Evolutionary conservation across 78 protist genomes (phyloP).

Genomic region (Dictyostelium discoideum): DNA sequence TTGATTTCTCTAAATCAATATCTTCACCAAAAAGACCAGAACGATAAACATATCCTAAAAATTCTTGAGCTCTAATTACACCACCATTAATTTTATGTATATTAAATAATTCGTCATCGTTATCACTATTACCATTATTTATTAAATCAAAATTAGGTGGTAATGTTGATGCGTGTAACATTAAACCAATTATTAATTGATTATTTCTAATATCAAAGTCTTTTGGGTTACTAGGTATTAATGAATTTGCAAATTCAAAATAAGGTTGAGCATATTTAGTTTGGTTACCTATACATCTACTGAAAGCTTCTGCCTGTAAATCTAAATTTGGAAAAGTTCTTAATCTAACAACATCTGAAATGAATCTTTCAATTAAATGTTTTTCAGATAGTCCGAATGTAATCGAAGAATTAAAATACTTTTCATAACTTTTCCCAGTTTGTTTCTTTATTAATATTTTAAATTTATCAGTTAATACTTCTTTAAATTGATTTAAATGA

Average conservation of each 20-base stretch:
- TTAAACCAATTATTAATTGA: neutral
- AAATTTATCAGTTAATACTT: neutral
- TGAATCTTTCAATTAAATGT: neutral
- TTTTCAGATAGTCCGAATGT: neutral
- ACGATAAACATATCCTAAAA: neutral
- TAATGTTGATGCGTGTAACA: neutral
- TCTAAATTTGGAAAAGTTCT: neutral
- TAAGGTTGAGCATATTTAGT: neutral
- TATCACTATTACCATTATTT: too few relatives aligned
- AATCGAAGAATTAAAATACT: neutral
- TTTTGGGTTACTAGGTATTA: neutral
- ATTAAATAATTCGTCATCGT: too few relatives aligned
- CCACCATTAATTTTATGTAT: neutral
- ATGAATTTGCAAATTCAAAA: neutral
- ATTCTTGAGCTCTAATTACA: neutral
- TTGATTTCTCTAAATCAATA: slow-evolving; percentile 5
- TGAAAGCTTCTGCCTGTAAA: neutral
- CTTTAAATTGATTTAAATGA: neutral
- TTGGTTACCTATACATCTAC: neutral
- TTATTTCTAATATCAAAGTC: neutral
- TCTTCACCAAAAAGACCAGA: neutral
- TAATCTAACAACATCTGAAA: neutral
- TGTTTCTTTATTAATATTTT: neutral
- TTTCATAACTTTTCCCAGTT: neutral
- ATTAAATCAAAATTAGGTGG: neutral